Base-by-base conservation (phyloP, 2,329 filamentous ascomycete genomes). In the Aspergillus puulaauensis region DNA sequence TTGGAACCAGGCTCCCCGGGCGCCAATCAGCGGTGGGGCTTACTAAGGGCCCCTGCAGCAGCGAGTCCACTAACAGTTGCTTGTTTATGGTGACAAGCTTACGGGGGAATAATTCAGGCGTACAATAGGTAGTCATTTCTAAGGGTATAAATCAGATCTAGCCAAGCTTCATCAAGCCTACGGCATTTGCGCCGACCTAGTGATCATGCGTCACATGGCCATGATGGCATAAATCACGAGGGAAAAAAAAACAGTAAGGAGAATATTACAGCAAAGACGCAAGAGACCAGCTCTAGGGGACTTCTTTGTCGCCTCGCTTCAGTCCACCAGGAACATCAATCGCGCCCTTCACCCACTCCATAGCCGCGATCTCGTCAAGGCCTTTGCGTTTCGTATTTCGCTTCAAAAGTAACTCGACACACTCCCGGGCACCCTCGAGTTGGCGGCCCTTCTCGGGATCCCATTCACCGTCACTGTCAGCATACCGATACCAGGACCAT, bases 401-500 rank as follows among this genome's bases (percentile, higher is more conserved):
- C 75, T 90, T 93, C 56, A 99, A 75, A 17, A 98, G 76, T 0
- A 87, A 90, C 70, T 97, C 93, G 0, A 96, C 93, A 54, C 92
- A 89, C 44, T 86, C 81, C 77, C 89, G 89, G 6, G 91, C 93
- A 0, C 90, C 91, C 39, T 86, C 81, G 52, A 96, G 83, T 1
- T 84, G 88, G 50, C 79, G 80, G 6, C 83, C 85, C 57, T 84
- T 83, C 84, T 86, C 65, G 72, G 80, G 61, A 79, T 96, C 91
- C 81, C 96, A 95, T 54, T 96, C 91, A 37, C 91, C 92, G 55
- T 96, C 90, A 11, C 89, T 86, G 57, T 92, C 88, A 2, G 87
- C 91, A 70, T 89, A 96, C 59, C 90, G 86, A 60, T 91, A 87
- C 95, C 95, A 99, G 48, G 89, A 86, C 95, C 95, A 99, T 71